These are phyloP conservation scores for Pestalotiopsis sp. DNA, from an alignment of 2,329 filamentous ascomycete species.

Conservation along the genomic window DNA sequence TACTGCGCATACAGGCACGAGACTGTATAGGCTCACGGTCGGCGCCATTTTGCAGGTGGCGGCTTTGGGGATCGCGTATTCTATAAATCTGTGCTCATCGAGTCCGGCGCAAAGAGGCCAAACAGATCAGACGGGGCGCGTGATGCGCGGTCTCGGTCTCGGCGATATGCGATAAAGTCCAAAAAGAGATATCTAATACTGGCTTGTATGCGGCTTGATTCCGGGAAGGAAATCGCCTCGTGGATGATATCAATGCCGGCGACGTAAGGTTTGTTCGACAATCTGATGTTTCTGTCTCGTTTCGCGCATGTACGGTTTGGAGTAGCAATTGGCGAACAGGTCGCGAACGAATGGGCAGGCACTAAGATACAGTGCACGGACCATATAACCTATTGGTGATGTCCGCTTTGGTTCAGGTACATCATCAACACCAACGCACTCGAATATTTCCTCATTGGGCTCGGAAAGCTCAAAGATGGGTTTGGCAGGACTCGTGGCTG, in stretches of 20 bases:
- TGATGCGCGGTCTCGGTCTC: neutral
- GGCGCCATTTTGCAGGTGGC: conserved; percentile 1
- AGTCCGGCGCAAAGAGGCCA: neutral
- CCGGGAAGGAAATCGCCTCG: neutral
- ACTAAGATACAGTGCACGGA: neutral
- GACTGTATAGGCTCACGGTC: neutral
- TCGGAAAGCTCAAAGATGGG: too few species aligned
- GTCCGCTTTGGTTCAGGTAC: too few species aligned
- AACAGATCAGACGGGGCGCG: neutral
- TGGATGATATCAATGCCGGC: neutral
- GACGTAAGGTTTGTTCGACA: neutral
- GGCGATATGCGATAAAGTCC: neutral
- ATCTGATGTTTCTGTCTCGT: neutral
- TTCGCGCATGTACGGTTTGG: neutral
- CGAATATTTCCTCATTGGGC: too few species aligned
- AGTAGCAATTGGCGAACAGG: conserved; percentile 1
- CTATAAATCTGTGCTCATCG: neutral
- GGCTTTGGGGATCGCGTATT: neutral
- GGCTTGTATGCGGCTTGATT: neutral
- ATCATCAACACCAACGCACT: too few species aligned
- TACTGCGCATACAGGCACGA: neutral
- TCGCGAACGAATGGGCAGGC: neutral
- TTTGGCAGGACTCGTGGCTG: too few species aligned
- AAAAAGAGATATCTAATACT: neutral
- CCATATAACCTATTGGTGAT: neutral